Base-by-base conservation (phyloP, 306 rosid genomes). In the Medicago ruthenica region DNA sequence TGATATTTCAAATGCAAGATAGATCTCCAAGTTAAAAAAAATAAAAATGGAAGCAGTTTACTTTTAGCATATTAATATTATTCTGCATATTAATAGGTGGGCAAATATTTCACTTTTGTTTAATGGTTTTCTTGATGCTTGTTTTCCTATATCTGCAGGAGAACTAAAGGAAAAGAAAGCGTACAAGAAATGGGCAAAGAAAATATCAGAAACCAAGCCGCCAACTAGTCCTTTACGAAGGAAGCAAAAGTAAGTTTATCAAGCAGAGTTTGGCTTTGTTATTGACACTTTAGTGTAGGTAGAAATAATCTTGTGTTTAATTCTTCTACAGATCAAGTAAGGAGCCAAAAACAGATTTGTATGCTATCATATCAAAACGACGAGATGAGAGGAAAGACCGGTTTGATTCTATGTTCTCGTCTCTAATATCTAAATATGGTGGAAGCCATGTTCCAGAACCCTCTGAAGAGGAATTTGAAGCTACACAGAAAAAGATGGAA, bases 381-480 rank as follows among this genome's bases (percentile, higher is more conserved):
- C 76, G 78, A 61, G 22, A 27, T 39, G 91, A 87, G 74, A 87
- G 98, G 85, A 94, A 89, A 83, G 82, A 53, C 55, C 69, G 14
- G 57, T 83, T 89, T 78, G 91, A 94, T 77, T 86, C 97, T 9
- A 87, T 93, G 96, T 91, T 91, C 86, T 84, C 97, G 10, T 83
- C 92, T 71, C 72, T 94, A 68, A 81, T 91, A 66, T 94, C 98
- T 24, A 94, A 82, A 80, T 91, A 91, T 65, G 96, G 97, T 6
- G 88, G 90, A 17, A 61, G 67, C 27, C 78, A 75, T 53, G 37
- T 69, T 67, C 79, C 91, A 15, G 94, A 91, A 80, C 97, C 98
- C 24, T 82, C 94, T 1, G 98, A 94, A 71, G 96, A 88, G 71
- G 98, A 94, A 78, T 91, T 94, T 62, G 90, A 89, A 81, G 97